Percentiles rank a stretch among this genome's conserved stretches.
These are phyloP conservation scores for Stromatinia cepivora DNA, from an alignment of 2,329 filamentous ascomycete genomes.

Conservation along the genomic window DNA sequence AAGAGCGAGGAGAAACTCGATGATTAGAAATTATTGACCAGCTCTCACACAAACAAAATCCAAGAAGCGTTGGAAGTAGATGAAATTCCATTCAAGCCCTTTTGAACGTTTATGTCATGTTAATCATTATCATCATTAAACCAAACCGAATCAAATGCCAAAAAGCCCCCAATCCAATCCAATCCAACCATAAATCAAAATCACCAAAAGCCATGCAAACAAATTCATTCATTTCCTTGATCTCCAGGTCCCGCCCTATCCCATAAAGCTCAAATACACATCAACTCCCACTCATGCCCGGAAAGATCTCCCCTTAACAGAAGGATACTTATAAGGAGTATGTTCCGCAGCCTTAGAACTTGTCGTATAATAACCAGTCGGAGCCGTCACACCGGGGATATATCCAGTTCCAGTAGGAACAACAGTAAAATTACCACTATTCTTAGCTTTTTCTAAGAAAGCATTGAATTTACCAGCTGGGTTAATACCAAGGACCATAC, in stretches of 20 bases:
- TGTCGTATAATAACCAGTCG: background rate
- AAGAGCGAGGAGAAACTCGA: background rate
- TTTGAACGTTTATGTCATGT: background rate
- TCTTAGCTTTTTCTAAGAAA: constrained; percentile 5
- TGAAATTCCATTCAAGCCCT: background rate
- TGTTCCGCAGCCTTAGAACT: background rate
- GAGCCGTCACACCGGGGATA: background rate
- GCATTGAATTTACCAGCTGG: background rate
- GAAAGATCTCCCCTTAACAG: constrained; percentile 5
- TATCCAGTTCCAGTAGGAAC: background rate
- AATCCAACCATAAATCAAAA: background rate
- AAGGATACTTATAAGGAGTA: constrained; percentile 11
- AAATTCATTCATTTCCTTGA: background rate
- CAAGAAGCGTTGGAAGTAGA: background rate
- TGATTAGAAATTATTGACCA: background rate
- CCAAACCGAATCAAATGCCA: background rate
- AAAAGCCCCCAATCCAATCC: background rate
- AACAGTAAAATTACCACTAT: background rate
- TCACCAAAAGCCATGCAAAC: background rate
- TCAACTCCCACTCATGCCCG: background rate
- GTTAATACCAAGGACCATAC: constrained; percentile 19
- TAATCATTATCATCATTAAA: background rate
- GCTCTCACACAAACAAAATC: background rate
- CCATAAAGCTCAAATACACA: fast-evolving
- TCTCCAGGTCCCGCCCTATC: background rate